Percentiles rank a stretch among this genome's conserved stretches.
Evolutionary conservation across 2,329 filamentous ascomycete genomes (phyloP).

Genomic region (Xenoacremonium recifei): DNA sequence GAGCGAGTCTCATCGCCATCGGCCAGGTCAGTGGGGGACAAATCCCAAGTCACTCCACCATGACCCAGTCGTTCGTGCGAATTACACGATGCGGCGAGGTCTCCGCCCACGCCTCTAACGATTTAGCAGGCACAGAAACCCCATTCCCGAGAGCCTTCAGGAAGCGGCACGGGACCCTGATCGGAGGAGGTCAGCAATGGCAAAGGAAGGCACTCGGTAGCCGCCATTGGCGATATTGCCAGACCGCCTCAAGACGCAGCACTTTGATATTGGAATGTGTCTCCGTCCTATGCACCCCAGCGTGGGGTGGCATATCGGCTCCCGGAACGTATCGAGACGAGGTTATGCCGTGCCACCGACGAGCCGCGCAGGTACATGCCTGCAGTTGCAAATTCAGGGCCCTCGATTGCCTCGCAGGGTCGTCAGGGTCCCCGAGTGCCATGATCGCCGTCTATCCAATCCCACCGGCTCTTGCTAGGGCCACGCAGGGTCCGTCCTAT

Average conservation of each 20-base stretch:
- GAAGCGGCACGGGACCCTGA: too few species aligned
- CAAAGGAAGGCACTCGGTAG: too few species aligned
- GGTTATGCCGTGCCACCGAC: constrained; percentile 19
- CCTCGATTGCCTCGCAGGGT: background rate
- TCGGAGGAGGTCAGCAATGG: too few species aligned
- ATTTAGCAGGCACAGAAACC: too few species aligned
- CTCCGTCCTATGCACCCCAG: too few species aligned
- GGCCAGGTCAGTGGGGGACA: background rate
- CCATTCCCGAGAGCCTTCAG: too few species aligned
- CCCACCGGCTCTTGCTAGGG: constrained; percentile 13
- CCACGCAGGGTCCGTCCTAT: constrained; percentile 27
- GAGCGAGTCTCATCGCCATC: background rate
- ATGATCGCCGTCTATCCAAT: constrained; percentile 4
- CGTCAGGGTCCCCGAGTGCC: constrained; percentile 4
- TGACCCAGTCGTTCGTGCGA: constrained; percentile 14
- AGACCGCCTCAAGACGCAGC: too few species aligned
- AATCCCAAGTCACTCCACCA: constrained; percentile 7
- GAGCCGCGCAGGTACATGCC: constrained; percentile 27
- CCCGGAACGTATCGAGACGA: background rate
- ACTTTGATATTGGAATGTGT: too few species aligned
- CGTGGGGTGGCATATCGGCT: too few species aligned
- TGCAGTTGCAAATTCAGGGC: constrained; percentile 7
- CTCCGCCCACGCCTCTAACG: too few species aligned
- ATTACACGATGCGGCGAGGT: constrained; percentile 9
- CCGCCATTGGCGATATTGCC: too few species aligned